These are phyloP conservation scores for Boletus albobrunnescens DNA, from an alignment of 1,284 basidiomycete genomes.

Conservation along the genomic window DNA sequence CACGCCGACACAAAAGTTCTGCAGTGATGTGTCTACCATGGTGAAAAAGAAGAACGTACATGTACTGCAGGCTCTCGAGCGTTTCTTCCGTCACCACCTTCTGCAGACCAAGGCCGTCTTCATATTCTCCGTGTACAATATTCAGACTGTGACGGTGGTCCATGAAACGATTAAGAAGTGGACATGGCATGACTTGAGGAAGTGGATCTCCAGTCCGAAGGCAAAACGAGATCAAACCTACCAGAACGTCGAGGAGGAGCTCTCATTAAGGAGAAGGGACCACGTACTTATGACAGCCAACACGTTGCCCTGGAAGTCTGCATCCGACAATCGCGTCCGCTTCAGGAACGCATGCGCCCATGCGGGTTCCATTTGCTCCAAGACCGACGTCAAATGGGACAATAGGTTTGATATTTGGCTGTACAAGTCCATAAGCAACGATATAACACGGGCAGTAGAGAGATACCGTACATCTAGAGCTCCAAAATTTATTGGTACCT, in stretches of 20 bases:
- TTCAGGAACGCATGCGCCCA: conserved; percentile 79
- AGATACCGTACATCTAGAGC: conserved; percentile 52
- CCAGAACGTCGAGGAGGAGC: not conserved
- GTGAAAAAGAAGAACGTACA: conserved; percentile 37
- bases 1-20: conserved; percentile 69
- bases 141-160: conserved; percentile 57
- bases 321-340: conserved; percentile 72
- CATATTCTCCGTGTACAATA: conserved; percentile 59
- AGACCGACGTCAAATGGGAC: conserved; percentile 60
- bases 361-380: conserved; percentile 61
- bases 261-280: not conserved
- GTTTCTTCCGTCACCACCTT: conserved; percentile 60
- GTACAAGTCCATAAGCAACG: not conserved
- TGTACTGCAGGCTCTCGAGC: conserved; percentile 65
- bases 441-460: not conserved
- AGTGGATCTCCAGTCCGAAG: conserved; percentile 73
- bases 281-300: conserved; percentile 71
- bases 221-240: conserved; percentile 66
- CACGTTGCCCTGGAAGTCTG: conserved; percentile 80
- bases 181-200: conserved; percentile 84
- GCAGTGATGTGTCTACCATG: conserved; percentile 36
- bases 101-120: conserved; percentile 68
- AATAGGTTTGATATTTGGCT: conserved; percentile 57
- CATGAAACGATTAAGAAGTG: conserved; percentile 74
- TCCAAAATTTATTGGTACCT: conserved; percentile 65